phyloP scores from a whole-genome alignment of 176 grass and related monocot species.

The Zoysia japonica region DNA sequence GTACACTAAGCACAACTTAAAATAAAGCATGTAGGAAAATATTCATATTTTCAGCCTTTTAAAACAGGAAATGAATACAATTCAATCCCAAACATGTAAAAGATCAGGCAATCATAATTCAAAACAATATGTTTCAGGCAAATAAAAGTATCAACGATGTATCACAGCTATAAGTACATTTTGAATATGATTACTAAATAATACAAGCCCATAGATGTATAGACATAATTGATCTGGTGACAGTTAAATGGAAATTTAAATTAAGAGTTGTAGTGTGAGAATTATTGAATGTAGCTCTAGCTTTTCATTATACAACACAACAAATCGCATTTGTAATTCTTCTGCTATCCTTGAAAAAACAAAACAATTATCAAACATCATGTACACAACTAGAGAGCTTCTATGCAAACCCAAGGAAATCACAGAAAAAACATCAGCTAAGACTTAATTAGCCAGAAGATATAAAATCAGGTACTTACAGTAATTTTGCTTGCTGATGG shows the following conservation, averaged over 20 bases:
- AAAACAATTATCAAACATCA: conserved; percentile 19
- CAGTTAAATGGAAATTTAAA: not conserved
- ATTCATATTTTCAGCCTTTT: conserved; percentile 17
- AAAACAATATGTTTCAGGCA: not conserved
- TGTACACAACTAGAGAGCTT: not conserved
- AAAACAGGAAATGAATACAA: not conserved
- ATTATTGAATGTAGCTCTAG: not conserved
- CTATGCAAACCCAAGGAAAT: not conserved
- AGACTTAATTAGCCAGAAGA: conserved; percentile 3
- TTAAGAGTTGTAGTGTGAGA: not conserved
- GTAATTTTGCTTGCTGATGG: conserved; percentile 65
- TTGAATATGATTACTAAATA: no score
- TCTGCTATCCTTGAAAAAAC: conserved; percentile 6
- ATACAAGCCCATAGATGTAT: not conserved
- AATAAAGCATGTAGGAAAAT: not conserved
- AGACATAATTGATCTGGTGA: not conserved
- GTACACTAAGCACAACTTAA: not conserved
- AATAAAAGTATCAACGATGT: not conserved
- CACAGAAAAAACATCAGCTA: conserved; percentile 19
- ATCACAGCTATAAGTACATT: no score
- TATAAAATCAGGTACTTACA: conserved; percentile 43
- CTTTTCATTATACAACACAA: not conserved
- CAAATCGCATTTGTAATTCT: not conserved
- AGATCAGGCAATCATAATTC: not conserved
- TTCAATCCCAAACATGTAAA: conserved; percentile 13